A percentile compares a stretch with the other conserved stretches of the same genome.
Evolutionary conservation across 768 basidiomycete species (phyloP).

Genomic region (Galerina sulciceps): DNA sequence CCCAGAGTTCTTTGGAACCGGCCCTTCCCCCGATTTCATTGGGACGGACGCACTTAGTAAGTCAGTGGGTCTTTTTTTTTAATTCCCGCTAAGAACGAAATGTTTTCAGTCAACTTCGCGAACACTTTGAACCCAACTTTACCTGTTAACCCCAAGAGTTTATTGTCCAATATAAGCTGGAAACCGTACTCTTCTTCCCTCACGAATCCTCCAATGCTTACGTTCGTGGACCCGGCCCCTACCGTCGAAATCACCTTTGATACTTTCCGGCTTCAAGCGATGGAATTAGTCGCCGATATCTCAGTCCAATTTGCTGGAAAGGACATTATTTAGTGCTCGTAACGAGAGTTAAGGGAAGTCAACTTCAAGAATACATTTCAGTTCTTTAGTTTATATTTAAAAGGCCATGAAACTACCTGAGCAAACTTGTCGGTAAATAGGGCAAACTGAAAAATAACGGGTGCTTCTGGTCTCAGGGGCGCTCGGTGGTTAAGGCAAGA

Average conservation of each 20-base stretch:
- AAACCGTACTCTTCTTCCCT: slow-evolving; percentile 1
- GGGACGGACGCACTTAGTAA: slow-evolving; percentile 16
- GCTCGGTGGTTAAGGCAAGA: no score
- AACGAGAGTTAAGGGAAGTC: no score
- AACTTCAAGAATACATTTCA: no score
- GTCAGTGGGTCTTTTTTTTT: background rate
- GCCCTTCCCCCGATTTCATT: slow-evolving; percentile 5
- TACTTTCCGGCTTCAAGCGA: slow-evolving; percentile 8
- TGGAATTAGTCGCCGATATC: background rate
- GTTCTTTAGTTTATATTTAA: no score
- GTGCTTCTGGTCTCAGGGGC: no score
- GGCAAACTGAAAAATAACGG: no score
- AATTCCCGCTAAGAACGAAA: background rate
- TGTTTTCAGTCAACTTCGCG: slow-evolving; percentile 14
- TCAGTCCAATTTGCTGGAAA: background rate
- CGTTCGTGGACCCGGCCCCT: slow-evolving; percentile 16
- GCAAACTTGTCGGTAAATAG: no score
- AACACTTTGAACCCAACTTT: slow-evolving; percentile 2
- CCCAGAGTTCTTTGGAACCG: slow-evolving; percentile 6
- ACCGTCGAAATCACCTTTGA: slow-evolving; percentile 15
- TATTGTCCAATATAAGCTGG: slow-evolving; percentile 6
- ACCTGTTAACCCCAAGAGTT: slow-evolving; percentile 3
- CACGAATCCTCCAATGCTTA: slow-evolving; percentile 13
- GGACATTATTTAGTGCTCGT: background rate
- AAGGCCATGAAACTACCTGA: no score